Conservation (phyloP, 176 grass and related monocot species). For the Carex parvula region DNA sequence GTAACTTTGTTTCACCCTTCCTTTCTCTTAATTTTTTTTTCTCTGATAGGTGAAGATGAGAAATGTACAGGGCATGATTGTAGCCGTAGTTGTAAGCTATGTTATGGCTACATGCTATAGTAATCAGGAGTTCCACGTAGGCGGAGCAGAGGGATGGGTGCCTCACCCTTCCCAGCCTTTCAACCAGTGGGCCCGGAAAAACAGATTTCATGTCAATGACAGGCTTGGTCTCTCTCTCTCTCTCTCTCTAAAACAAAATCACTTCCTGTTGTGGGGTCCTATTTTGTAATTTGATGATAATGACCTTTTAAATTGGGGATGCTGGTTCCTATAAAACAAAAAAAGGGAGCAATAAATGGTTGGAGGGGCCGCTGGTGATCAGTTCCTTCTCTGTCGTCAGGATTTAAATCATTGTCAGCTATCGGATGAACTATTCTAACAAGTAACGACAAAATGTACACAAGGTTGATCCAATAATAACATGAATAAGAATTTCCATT, state of each 20-base stretch:
- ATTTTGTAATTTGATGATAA: background rate
- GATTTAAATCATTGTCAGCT: too few relatives aligned
- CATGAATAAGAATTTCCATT: too few relatives aligned
- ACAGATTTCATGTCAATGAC: slow-evolving; percentile 20
- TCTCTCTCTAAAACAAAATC: background rate
- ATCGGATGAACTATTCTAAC: too few relatives aligned
- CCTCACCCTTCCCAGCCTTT: slow-evolving; percentile 10
- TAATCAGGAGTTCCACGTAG: slow-evolving; percentile 24
- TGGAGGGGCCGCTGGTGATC: too few relatives aligned
- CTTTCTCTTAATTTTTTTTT: background rate
- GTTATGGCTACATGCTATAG: background rate
- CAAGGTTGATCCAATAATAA: too few relatives aligned
- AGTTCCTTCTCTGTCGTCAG: too few relatives aligned
- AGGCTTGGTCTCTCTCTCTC: slow-evolving; percentile 12
- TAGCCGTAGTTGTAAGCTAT: background rate
- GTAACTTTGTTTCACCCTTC: background rate
- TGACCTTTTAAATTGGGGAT: background rate
- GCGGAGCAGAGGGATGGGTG: slow-evolving; percentile 18
- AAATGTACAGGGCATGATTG: background rate
- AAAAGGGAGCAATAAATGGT: background rate
- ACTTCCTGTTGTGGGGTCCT: background rate
- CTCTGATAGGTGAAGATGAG: background rate
- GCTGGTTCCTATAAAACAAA: background rate
- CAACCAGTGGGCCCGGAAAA: slow-evolving; percentile 16
- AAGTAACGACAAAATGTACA: too few relatives aligned